phyloP scores from a whole-genome alignment of 129 eudicot species.

The Artemisia annua region DNA sequence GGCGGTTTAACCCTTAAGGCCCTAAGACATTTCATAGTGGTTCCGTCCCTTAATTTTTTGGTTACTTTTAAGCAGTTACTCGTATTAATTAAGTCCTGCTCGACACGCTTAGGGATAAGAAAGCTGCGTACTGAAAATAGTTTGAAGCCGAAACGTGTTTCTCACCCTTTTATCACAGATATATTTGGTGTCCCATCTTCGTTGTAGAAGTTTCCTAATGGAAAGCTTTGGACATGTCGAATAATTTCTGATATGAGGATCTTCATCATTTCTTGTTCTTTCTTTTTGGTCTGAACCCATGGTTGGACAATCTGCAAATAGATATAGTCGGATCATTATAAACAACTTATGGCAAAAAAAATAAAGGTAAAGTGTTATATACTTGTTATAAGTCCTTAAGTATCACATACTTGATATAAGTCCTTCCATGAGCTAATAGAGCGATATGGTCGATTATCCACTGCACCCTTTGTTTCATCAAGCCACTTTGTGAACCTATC shows the following conservation, averaged over 20 bases:
- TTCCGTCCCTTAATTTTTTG: no score
- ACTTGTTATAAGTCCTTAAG: slow-evolving; percentile 62
- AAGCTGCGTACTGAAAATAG: no score
- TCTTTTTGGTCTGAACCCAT: slow-evolving; percentile 71
- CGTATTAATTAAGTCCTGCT: no score
- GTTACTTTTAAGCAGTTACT: no score
- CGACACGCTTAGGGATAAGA: no score
- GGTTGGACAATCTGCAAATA: slow-evolving; percentile 68
- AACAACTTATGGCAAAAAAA: not conserved
- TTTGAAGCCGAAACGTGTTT: not conserved
- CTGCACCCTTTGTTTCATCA: slow-evolving; percentile 56
- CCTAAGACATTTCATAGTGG: no score
- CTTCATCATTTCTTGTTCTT: slow-evolving; percentile 64
- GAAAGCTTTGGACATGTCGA: slow-evolving; percentile 43
- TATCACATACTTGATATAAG: slow-evolving; percentile 46
- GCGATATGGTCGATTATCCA: slow-evolving; percentile 53
- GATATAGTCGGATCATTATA: slow-evolving; percentile 8
- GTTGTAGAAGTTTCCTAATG: slow-evolving; percentile 54
- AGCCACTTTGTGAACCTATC: slow-evolving; percentile 59
- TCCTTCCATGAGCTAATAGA: slow-evolving; percentile 61
- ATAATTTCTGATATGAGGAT: slow-evolving; percentile 61
- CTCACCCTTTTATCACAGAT: slow-evolving; percentile 53
- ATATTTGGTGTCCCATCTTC: slow-evolving; percentile 61
- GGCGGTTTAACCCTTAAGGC: no score
- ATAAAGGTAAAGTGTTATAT: not conserved